Evolutionary conservation across 2,329 filamentous ascomycete species (phyloP), one percentile per base, ranked within the genome.

Genomic region (Orbilia javanica): DNA sequence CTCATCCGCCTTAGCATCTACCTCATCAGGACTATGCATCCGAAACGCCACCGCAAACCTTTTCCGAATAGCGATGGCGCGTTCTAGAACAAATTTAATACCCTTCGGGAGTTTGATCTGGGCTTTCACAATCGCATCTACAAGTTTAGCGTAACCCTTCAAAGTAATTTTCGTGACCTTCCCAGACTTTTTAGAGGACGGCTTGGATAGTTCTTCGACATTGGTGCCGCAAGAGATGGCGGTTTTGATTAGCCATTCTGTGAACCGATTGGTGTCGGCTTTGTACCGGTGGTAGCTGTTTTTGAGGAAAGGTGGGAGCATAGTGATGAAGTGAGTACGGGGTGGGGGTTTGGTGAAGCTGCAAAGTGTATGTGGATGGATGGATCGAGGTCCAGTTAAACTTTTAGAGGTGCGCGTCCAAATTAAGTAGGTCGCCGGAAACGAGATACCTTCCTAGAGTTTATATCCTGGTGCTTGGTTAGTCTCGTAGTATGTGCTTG

Each of bases 261-360:
- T 66, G 20, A 66, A 66, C 0, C 27, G 29, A 8, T 42, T 48
- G 18, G 63, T 66, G n/a, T 66, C 63, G 10, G 46, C 34, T 31
- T 66, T 66, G 31, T 66, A 66, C 15, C 46, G 44, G n/a, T 66
- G 44, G 13, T 66, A 66, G 46, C 63, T 66, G 11, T 29, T 66
- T 25, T 53, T 66, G 18, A 66, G 31, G 48, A 36, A 52, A 13
- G 50, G n/a, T 31, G 50, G 50, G 13, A 53, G 27, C 50, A 53
- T 53, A 3, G 27, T 50, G 46, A 4, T 1, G 11, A 10, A 13
- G 18, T 44, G 20, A 8, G 13, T 20, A 50, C 13, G 18, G 7
- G 8, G 4, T 25, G 8, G 46, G 10, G 46, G 42, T 39, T 39
- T 36, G 34, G 10, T 36, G 7, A 31, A 7, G 34, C 13, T 36